Conservation (phyloP, 164 flowering plant species). For the Vitis labrusca region DNA sequence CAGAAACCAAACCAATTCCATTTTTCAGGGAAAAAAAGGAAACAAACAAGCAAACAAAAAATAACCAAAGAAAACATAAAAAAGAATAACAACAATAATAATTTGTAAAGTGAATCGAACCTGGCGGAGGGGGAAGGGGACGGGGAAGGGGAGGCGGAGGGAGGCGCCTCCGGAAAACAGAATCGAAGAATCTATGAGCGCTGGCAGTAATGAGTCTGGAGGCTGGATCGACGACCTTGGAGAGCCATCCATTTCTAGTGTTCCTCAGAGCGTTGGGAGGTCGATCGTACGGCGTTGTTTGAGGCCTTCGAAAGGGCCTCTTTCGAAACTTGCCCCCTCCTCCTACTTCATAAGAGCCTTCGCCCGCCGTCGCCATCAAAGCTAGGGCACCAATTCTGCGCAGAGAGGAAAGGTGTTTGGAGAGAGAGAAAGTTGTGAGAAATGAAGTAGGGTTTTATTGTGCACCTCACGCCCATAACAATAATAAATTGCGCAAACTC, state of each 20-base stretch:
- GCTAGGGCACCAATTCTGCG: not conserved
- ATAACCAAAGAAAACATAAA: not conserved
- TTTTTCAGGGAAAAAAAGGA: too few relatives aligned
- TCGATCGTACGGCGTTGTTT: slow-evolving; percentile 75
- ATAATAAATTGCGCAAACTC: too few relatives aligned
- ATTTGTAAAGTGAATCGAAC: slow-evolving; percentile 5
- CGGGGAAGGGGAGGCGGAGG: slow-evolving; percentile 32
- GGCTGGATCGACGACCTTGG: slow-evolving; percentile 83
- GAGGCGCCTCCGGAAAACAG: slow-evolving; percentile 57
- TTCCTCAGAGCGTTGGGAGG: slow-evolving; percentile 47
- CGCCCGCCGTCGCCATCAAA: slow-evolving; percentile 48
- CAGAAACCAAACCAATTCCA: too few relatives aligned
- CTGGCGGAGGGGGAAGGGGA: slow-evolving; percentile 16
- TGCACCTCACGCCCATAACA: not conserved
- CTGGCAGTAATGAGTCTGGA: slow-evolving; percentile 54
- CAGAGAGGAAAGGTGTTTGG: not conserved
- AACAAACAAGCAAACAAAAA: not conserved
- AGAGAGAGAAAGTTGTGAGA: not conserved
- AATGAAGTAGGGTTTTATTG: slow-evolving; percentile 11
- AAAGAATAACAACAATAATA: not conserved
- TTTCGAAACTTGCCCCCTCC: slow-evolving; percentile 64
- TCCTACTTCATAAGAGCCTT: slow-evolving; percentile 40
- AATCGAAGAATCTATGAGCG: slow-evolving; percentile 56
- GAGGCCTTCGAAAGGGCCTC: slow-evolving; percentile 34
- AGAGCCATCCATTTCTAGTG: slow-evolving; percentile 53